Evolutionary conservation across 1,284 basidiomycete species (phyloP), one percentile per base, ranked within the genome.

Genomic region (Pseudozyma thailandica): DNA sequence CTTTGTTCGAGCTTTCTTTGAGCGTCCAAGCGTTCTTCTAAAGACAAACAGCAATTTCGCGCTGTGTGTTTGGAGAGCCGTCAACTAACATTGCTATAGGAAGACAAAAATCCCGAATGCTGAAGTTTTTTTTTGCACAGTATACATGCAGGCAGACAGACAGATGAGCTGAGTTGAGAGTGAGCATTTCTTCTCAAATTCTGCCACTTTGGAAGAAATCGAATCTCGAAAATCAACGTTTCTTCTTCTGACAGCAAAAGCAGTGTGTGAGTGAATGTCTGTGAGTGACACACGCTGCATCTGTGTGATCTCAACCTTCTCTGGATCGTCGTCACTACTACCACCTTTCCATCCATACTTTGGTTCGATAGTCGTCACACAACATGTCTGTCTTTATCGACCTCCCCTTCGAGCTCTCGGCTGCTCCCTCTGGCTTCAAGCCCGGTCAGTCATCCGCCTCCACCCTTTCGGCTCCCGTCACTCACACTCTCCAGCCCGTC

Each of bases 381-480:
- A 65, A 18, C 25, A 81, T 82, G 81, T 63, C 80, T 30, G 74
- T 79, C 23, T 57, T 74, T 28, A 54, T 81, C 31, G 69, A 74
- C 46, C 66, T 82, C 10, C 77, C 78, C 21, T 78, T 65, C 60
- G 72, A 74, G 55, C 74, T 82, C 27, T 58, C 75, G 39, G 68
- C 78, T 26, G 76, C 78, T 25, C 72, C 78, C 39, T 58, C 77
- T 26, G 64, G 72, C 70, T 77, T 75, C 70, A 73, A 77, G 78
- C 62, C 79, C 21, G 71, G 70, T n/a, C 61, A 66, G 48, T 58
- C 73, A 25, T 64, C 71, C 13, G 52, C 72, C 38, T 47, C 64
- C 28, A 58, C 72, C 44, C 70, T 81, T 41, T 79, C 80, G 35
- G 55, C 71, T 12, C 72, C 75, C 26, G 41, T 52, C 20, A 61